Conservation (phyloP, 495 filamentous ascomycete species). For the Trichoderma gamsii region DNA sequence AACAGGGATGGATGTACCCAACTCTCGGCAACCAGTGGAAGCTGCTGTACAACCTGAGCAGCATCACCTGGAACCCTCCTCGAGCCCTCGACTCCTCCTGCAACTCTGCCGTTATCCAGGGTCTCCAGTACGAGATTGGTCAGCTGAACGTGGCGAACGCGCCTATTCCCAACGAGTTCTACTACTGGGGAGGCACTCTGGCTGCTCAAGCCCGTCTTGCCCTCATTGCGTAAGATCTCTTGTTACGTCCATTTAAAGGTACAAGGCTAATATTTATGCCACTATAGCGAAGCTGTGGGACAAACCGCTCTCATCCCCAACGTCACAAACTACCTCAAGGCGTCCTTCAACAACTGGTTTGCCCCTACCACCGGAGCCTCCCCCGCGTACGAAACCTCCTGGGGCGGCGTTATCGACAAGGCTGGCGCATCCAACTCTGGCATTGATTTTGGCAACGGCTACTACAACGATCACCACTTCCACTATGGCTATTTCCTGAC, state of each 20-base stretch:
- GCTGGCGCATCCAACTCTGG: slow-evolving; percentile 16
- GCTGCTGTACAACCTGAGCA: slow-evolving; percentile 17
- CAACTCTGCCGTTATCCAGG: slow-evolving; percentile 12
- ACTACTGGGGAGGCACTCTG: slow-evolving; percentile 19
- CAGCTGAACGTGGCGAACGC: slow-evolving; percentile 1
- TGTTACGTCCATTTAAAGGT: background rate
- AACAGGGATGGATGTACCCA: slow-evolving; percentile 19
- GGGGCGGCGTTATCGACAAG: slow-evolving; percentile 17
- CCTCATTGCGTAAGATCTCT: slow-evolving; percentile 17
- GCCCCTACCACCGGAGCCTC: slow-evolving; percentile 4
- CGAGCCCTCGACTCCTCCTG: slow-evolving; percentile 18
- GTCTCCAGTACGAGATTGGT: slow-evolving; percentile 17
- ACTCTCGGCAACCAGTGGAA: slow-evolving; percentile 17
- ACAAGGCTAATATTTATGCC: background rate
- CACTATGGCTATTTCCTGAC: slow-evolving; percentile 18
- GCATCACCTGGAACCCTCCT: slow-evolving; percentile 18
- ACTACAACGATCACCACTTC: slow-evolving; percentile 20
- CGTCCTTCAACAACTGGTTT: slow-evolving; percentile 18
- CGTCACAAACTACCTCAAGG: slow-evolving; percentile 16
- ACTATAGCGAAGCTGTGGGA: slow-evolving; percentile 14
- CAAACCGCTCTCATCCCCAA: slow-evolving; percentile 13
- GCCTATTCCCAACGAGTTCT: slow-evolving; percentile 16
- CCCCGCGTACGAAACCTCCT: slow-evolving; percentile 17
- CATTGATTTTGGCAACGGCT: slow-evolving; percentile 17
- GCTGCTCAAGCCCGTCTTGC: slow-evolving; percentile 17